These are phyloP conservation scores for Mariannaea sp. DNA, from an alignment of 2,329 filamentous ascomycete genomes.

Conservation along the genomic window DNA sequence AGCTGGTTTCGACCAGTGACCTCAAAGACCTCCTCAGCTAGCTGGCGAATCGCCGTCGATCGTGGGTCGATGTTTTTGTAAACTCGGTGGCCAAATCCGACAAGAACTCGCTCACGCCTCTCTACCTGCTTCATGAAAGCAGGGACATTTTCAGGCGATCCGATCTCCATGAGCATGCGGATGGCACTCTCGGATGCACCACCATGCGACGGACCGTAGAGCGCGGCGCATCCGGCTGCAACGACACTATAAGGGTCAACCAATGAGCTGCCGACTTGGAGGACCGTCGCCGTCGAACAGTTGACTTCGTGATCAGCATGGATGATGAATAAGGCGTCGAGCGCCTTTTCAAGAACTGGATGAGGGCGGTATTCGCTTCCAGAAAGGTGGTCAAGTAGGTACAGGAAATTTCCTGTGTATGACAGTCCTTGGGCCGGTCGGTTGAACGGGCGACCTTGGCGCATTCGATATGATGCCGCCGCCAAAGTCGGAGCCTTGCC, in stretches of 20 bases:
- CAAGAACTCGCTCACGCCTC: constrained; percentile 55
- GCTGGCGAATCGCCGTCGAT: constrained; percentile 52
- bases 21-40: constrained; percentile 55
- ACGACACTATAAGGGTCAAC: constrained; percentile 61
- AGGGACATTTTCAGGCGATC: constrained; percentile 55
- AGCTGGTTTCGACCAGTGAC: constrained; percentile 57
- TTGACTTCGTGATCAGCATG: constrained; percentile 65
- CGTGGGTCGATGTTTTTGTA: constrained; percentile 61
- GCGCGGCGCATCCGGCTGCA: constrained; percentile 55
- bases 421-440: constrained; percentile 52
- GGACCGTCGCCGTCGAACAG: constrained; percentile 59
- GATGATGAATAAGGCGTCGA: constrained; percentile 60
- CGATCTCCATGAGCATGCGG: constrained; percentile 57
- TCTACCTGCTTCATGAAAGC: constrained; percentile 56
- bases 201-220: constrained; percentile 62
- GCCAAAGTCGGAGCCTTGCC: constrained; percentile 57
- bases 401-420: constrained; percentile 61
- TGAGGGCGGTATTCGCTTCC: constrained; percentile 53
- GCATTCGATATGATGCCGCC: constrained; percentile 58
- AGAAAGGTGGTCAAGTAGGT: constrained; percentile 58
- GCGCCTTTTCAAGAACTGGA: constrained; percentile 53
- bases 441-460: constrained; percentile 57
- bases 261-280: constrained; percentile 60
- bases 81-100: constrained; percentile 60
- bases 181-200: constrained; percentile 64